Percentiles rank a stretch among this genome's conserved stretches.
Evolutionary conservation across 2,329 filamentous ascomycete species (phyloP).

Genomic region (Trichoderma arundinaceum): DNA sequence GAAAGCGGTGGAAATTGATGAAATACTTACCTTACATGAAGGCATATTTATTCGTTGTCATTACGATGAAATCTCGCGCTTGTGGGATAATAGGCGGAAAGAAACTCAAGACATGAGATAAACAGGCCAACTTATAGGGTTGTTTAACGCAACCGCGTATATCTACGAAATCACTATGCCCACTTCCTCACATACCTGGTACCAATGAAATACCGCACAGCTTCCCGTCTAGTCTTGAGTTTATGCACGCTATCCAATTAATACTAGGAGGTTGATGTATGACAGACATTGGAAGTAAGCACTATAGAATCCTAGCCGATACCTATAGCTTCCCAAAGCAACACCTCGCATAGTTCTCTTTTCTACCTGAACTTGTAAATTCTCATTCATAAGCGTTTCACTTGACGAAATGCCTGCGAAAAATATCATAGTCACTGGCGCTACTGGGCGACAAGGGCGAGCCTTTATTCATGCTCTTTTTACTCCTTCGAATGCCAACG

Average conservation of each 20-base stretch:
- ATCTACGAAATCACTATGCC: no score
- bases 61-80: no score
- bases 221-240: background rate
- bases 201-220: background rate
- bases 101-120: no score
- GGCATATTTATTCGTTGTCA: no score
- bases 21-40: no score
- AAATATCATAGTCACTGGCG: conserved; percentile 26
- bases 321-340: background rate
- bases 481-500: background rate
- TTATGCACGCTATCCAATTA: background rate
- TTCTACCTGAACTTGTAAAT: no score
- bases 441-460: conserved; percentile 26
- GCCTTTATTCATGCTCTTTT: conserved; percentile 24
- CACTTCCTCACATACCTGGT: background rate
- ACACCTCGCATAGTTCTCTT: no score
- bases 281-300: background rate
- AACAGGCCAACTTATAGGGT: no score
- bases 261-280: background rate
- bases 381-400: background rate
- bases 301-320: background rate
- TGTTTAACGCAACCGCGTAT: no score
- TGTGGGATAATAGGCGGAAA: no score
- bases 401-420: conserved; percentile 2
- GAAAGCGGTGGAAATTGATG: no score